These are phyloP conservation scores for Saccharomycopsis javanensis DNA, from an alignment of 805 yeast genomes.

Conservation along the genomic window DNA sequence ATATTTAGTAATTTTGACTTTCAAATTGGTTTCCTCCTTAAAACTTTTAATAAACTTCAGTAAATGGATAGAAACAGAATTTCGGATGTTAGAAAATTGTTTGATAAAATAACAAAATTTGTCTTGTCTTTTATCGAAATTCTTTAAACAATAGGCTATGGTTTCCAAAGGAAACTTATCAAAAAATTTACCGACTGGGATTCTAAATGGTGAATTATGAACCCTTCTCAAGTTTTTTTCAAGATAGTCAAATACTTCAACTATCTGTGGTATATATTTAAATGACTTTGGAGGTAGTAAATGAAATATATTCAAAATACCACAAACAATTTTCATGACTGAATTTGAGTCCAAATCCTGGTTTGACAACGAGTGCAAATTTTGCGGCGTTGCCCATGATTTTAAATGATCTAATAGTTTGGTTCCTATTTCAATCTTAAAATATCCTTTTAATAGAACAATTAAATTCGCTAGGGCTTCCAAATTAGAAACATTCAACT, in stretches of 20 bases:
- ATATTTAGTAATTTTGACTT: conserved; percentile 50
- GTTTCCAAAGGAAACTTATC: conserved; percentile 75
- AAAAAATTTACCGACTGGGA: conserved; percentile 78
- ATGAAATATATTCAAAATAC: conserved; percentile 86
- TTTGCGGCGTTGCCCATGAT: conserved; percentile 90
- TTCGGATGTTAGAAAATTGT: conserved; percentile 44
- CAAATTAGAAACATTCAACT: conserved; percentile 76
- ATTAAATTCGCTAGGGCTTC: conserved; percentile 84
- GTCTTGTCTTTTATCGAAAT: conserved; percentile 48
- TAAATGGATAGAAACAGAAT: conserved; percentile 45
- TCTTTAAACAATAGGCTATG: conserved; percentile 55
- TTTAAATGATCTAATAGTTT: conserved; percentile 85
- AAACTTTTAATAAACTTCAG: conserved; percentile 38
- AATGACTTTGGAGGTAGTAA: conserved; percentile 85
- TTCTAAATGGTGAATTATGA: conserved; percentile 79
- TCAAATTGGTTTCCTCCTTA: conserved; percentile 40
- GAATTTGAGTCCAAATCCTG: conserved; percentile 73
- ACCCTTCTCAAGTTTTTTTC: conserved; percentile 80
- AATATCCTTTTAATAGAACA: conserved; percentile 81
- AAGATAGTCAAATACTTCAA: conserved; percentile 62
- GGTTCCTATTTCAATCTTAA: conserved; percentile 95
- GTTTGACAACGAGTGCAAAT: conserved; percentile 65
- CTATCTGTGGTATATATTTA: conserved; percentile 80
- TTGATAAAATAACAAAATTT: conserved; percentile 43
- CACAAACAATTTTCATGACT: conserved; percentile 78